Percentiles rank a stretch among this genome's conserved stretches.
These are phyloP conservation scores for Pseudophaeomoniella oleicola DNA, from an alignment of 2,329 filamentous ascomycete genomes.

Conservation along the genomic window DNA sequence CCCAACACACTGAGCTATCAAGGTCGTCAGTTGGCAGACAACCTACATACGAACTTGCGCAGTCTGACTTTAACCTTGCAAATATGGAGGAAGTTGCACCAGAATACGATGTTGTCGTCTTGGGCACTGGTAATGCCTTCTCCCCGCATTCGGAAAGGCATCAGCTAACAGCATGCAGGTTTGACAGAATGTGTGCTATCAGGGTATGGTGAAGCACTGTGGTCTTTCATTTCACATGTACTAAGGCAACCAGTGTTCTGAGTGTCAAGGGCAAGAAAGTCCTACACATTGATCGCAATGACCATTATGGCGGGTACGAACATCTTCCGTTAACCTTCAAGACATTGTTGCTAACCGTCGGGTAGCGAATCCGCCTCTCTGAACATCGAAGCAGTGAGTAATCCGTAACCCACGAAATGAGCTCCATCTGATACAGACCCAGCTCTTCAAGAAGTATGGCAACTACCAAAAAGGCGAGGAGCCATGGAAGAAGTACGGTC, in stretches of 20 bases:
- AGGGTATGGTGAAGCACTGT: slow-evolving; percentile 46
- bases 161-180: slow-evolving; percentile 39
- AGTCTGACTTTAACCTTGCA: no score
- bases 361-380: slow-evolving; percentile 82
- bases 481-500: slow-evolving; percentile 96
- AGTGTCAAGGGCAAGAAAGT: slow-evolving; percentile 99
- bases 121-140: slow-evolving; percentile 71
- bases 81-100: slow-evolving; percentile 95
- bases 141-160: slow-evolving; percentile 10
- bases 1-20: no score
- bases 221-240: neutral
- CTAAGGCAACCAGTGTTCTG: slow-evolving; percentile 51
- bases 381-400: slow-evolving; percentile 78
- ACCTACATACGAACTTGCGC: no score
- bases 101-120: slow-evolving; percentile 96
- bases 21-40: no score
- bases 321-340: slow-evolving; percentile 8
- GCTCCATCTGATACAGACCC: slow-evolving; percentile 17
- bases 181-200: slow-evolving; percentile 98
- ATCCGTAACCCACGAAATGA: neutral
- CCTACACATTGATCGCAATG: slow-evolving; percentile 94
- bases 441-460: slow-evolving; percentile 96
- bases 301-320: slow-evolving; percentile 91
- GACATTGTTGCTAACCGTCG: slow-evolving; percentile 7
- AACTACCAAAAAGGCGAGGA: slow-evolving; percentile 66